Conservation (phyloP, 306 rosid genomes). For the Psophocarpus tetragonolobus region DNA sequence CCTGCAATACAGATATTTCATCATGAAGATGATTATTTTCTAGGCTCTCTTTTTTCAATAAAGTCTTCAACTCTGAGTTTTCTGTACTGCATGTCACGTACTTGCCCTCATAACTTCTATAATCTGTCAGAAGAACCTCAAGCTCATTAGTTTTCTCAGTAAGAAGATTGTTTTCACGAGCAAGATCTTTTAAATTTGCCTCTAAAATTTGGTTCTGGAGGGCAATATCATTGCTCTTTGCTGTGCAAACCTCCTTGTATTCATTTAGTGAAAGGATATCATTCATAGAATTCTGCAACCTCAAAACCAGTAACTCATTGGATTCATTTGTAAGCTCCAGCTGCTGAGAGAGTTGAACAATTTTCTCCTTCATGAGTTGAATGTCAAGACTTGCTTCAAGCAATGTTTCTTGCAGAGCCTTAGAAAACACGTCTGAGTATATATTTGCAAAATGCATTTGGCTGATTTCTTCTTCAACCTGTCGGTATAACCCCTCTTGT, state of each 20-base stretch:
- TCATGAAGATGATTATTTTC: constrained; percentile 54
- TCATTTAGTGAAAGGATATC: constrained; percentile 66
- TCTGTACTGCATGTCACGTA: constrained; percentile 59
- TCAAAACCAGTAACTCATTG: constrained; percentile 63
- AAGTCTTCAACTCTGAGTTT: constrained; percentile 64
- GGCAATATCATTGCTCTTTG: constrained; percentile 66
- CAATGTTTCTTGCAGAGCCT: constrained; percentile 78
- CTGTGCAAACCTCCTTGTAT: constrained; percentile 57
- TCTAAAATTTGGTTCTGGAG: constrained; percentile 65
- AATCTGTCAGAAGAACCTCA: constrained; percentile 58
- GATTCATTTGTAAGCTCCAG: constrained; percentile 73
- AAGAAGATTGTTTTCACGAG: constrained; percentile 56
- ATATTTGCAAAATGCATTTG: constrained; percentile 74
- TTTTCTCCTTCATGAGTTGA: constrained; percentile 53
- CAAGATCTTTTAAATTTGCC: constrained; percentile 49
- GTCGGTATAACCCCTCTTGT: constrained; percentile 80
- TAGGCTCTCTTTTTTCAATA: constrained; percentile 50
- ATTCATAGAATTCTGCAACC: constrained; percentile 67
- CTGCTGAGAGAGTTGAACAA: constrained; percentile 68
- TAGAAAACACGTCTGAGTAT: constrained; percentile 80
- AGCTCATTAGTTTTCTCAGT: constrained; percentile 59
- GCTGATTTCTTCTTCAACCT: constrained; percentile 85
- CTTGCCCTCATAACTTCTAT: constrained; percentile 58
- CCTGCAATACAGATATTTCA: constrained; percentile 58
- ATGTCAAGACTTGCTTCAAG: constrained; percentile 64